A percentile compares a stretch with the other conserved stretches of the same genome.
phyloP scores from a whole-genome alignment of 129 eudicot genomes.

The Helianthus tuberosus region DNA sequence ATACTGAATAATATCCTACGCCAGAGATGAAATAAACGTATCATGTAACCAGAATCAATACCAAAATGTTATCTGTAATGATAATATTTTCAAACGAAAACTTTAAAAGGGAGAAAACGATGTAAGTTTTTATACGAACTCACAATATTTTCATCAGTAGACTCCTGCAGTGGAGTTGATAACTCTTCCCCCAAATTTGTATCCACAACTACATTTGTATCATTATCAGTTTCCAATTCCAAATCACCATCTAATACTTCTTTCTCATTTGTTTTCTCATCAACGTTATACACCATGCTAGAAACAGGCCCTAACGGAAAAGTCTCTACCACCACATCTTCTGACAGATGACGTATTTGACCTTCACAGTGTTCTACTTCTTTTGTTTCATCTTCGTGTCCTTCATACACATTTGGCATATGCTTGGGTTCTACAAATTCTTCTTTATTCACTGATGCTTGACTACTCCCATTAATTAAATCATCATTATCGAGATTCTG shows the following conservation, averaged over 20 bases:
- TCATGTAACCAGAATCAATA: not conserved
- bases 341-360: slow-evolving; percentile 19
- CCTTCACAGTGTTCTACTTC: slow-evolving; percentile 30
- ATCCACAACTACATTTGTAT: slow-evolving; percentile 22
- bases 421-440: slow-evolving; percentile 16
- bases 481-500: slow-evolving; percentile 34
- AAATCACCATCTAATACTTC: slow-evolving; percentile 4
- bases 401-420: not conserved
- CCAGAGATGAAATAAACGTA: not conserved
- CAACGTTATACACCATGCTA: slow-evolving; percentile 24
- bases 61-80: not conserved
- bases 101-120: not conserved
- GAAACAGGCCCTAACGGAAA: slow-evolving; percentile 68
- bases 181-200: slow-evolving; percentile 19
- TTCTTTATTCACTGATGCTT: slow-evolving; percentile 20
- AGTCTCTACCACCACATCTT: slow-evolving; percentile 62
- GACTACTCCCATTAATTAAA: slow-evolving; percentile 21
- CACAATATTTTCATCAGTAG: slow-evolving; percentile 38
- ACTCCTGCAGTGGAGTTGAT: slow-evolving; percentile 13
- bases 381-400: slow-evolving; percentile 30
- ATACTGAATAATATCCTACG: not conserved
- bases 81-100: not conserved
- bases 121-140: slow-evolving; percentile 23
- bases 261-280: slow-evolving; percentile 25
- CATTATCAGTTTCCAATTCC: slow-evolving; percentile 2